These are phyloP conservation scores for Eucalyptus dawsonii DNA, from an alignment of 345 rosid species.

Conservation along the genomic window DNA sequence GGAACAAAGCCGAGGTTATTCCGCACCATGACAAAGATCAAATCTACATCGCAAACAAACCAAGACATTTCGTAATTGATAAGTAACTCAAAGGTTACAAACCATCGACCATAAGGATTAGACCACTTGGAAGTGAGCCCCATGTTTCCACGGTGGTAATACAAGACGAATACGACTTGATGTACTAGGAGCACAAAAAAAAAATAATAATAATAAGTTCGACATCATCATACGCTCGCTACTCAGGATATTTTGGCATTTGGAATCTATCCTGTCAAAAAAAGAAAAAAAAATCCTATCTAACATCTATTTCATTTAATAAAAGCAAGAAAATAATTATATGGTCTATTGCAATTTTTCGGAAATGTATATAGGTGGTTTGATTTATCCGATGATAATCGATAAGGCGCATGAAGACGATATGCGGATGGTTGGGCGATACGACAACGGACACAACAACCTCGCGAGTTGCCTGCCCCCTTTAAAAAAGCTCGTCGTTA, in stretches of 20 bases:
- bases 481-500: background rate
- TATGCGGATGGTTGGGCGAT: background rate
- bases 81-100: background rate
- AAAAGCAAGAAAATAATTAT: background rate
- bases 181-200: background rate
- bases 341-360: background rate
- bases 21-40: background rate
- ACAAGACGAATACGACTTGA: background rate
- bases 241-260: background rate
- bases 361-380: background rate
- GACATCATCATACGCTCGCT: fast-evolving
- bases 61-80: fast-evolving
- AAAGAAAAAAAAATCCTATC: background rate
- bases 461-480: background rate
- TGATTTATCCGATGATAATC: background rate
- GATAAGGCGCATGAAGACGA: background rate
- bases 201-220: no score
- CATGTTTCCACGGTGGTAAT: background rate
- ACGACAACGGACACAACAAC: background rate
- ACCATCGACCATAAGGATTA: background rate
- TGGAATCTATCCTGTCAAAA: fast-evolving
- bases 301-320: background rate
- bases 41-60: fast-evolving
- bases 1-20: background rate
- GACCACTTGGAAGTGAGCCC: background rate